Base-by-base conservation (phyloP, 1,139 yeast species). In the Suhomyces choctaworum region DNA sequence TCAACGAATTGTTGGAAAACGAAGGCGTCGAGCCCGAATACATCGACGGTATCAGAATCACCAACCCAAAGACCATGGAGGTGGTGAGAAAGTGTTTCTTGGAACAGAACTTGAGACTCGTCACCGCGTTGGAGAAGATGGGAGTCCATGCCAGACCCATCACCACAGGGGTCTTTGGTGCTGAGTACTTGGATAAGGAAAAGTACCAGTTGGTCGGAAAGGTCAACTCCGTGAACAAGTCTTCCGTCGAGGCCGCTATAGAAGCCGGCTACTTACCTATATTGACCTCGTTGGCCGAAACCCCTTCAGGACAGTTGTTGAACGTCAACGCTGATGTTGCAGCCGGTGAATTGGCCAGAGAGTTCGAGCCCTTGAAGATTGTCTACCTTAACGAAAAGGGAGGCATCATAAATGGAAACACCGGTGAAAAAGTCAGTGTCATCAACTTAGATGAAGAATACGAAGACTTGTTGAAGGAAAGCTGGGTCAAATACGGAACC, bases 401-500 rank as follows among this genome's bases (percentile, higher is more conserved):
- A 48, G 99, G 98, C 44, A 84, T 92, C 46, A 80, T 88, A 56
- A 89, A 92, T 57, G 97, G 98, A 38, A 80, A 76, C 50, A 85
- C 96, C 17, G 92, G 94, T 32, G 96, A 90, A 60, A 89, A 86
- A 60, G 80, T 92, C 44, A 82, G 95, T 36, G 83, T 78, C 37
- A 94, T 92, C 61, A 92, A 92, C 60, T 75, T 92, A 54, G 98
- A 92, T 58, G 97, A 92, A 68, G 98, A 92, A 66, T 92, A 85
- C 57, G 97, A 90, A 27, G 86, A 78, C 39, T 71, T 92, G 52
- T 71, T 92, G 80, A 85, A 88, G 60, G 88, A 94, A 65, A 78
- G 95, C 27, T 92, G 99, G 99, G 98, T 92, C 50, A 92, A 92
- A 63, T 92, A 92, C 62, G 99, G 99, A 50, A 92, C 99, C 45